A percentile compares a stretch with the other conserved stretches of the same genome.
phyloP scores from a whole-genome alignment of 257 asterid genomes.

The Capsicum chinense region DNA sequence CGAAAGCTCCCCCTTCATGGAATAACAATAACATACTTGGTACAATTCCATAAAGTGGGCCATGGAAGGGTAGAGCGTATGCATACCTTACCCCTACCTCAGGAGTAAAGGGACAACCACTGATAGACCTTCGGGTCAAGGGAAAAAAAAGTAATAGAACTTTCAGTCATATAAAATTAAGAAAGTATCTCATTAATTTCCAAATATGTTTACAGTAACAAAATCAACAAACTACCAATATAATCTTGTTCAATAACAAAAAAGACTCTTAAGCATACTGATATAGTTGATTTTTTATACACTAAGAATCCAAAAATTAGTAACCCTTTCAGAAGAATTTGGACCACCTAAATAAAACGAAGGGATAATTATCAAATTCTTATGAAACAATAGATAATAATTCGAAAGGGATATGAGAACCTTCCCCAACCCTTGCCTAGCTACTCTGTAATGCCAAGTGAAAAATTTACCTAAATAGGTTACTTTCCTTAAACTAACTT shows the following conservation, averaged over 20 bases:
- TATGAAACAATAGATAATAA: conserved; percentile 40
- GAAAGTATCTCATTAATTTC: not conserved
- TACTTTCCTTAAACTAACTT: conserved; percentile 56
- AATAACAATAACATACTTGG: too few relatives aligned
- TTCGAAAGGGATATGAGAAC: conserved; percentile 33
- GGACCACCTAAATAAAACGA: conserved; percentile 62
- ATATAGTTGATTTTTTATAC: conserved; percentile 20
- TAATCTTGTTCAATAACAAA: conserved; percentile 6
- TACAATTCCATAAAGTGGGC: too few relatives aligned
- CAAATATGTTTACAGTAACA: not conserved
- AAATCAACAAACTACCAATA: not conserved
- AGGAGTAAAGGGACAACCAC: too few relatives aligned
- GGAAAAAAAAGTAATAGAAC: too few relatives aligned
- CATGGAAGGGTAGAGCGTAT: too few relatives aligned
- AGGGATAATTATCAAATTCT: conserved; percentile 54
- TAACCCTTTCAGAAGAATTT: conserved; percentile 41
- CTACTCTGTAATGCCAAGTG: conserved; percentile 40
- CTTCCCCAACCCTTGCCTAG: conserved; percentile 34
- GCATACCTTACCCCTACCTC: too few relatives aligned
- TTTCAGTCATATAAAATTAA: not conserved
- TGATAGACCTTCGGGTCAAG: too few relatives aligned
- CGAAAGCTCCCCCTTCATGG: too few relatives aligned
- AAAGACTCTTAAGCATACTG: conserved; percentile 1
- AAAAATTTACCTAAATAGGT: conserved; percentile 45
- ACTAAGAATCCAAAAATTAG: conserved; percentile 32